Conservation (phyloP, 2,329 filamentous ascomycete genomes). For the Cercospora canescens region DNA sequence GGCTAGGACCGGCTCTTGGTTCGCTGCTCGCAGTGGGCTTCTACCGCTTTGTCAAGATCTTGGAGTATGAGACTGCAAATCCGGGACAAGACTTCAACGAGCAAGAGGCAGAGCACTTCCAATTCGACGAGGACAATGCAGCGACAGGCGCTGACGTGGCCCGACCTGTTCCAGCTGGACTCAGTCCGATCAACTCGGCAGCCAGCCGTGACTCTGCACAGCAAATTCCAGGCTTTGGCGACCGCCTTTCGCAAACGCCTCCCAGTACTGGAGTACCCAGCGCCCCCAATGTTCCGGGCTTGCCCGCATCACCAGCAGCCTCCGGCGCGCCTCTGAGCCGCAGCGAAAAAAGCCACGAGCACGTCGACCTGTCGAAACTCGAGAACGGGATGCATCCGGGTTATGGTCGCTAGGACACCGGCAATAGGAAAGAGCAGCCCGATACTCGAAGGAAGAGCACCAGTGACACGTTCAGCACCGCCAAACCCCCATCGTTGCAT, state of each 20-base stretch:
- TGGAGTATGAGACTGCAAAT: slow-evolving; percentile 54
- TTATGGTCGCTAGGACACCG: slow-evolving; percentile 14
- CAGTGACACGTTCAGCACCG: slow-evolving; percentile 2
- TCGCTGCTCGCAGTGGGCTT: slow-evolving; percentile 49
- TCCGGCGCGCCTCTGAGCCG: neutral
- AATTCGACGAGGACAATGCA: slow-evolving; percentile 40
- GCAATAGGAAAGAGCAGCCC: slow-evolving; percentile 10
- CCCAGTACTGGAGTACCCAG: neutral
- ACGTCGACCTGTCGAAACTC: neutral
- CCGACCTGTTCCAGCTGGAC: neutral
- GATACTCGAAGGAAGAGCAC: neutral
- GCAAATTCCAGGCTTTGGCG: slow-evolving; percentile 7
- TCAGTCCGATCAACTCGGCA: neutral
- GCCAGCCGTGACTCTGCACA: neutral
- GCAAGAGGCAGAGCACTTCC: slow-evolving; percentile 39
- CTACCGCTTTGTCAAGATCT: slow-evolving; percentile 50
- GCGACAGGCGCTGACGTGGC: slow-evolving; percentile 8
- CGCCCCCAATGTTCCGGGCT: neutral
- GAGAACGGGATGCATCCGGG: slow-evolving; percentile 13
- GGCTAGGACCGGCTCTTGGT: slow-evolving; percentile 50
- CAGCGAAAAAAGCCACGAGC: slow-evolving; percentile 1
- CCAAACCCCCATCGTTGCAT: neutral
- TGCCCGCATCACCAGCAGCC: neutral
- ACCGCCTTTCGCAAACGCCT: slow-evolving; percentile 1
- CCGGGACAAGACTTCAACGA: slow-evolving; percentile 50